Conservation (phyloP, 768 basidiomycete genomes). For the Pleurotus tuber-regium region DNA sequence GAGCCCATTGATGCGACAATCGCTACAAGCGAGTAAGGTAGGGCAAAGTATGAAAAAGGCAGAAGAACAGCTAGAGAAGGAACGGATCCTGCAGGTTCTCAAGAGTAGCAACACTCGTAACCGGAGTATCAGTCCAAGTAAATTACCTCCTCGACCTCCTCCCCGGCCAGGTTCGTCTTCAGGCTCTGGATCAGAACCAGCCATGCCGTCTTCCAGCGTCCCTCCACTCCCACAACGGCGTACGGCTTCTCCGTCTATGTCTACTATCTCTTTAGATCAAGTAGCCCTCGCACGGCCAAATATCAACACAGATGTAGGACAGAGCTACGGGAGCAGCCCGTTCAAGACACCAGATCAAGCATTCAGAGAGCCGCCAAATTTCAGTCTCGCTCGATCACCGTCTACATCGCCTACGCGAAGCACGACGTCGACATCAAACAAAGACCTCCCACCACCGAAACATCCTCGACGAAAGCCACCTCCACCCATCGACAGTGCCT, state of each 20-base stretch:
- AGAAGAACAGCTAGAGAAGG: constrained; percentile 65
- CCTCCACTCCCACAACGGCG: constrained; percentile 15
- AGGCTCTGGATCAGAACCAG: constrained; percentile 5
- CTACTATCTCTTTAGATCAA: constrained; percentile 43
- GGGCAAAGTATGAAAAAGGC: constrained; percentile 69
- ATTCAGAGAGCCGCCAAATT: neutral
- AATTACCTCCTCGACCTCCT: constrained; percentile 11
- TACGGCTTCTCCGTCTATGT: constrained; percentile 37
- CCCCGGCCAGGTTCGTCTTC: constrained; percentile 4
- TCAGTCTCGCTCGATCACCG: neutral
- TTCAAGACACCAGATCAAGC: constrained; percentile 15
- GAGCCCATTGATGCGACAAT: constrained; percentile 69
- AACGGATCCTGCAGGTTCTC: constrained; percentile 68
- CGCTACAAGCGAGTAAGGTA: constrained; percentile 68
- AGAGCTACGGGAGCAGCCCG: constrained; percentile 11
- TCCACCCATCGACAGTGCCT: constrained; percentile 13
- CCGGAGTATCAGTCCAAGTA: constrained; percentile 30
- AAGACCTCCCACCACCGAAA: constrained; percentile 14
- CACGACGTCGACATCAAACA: neutral
- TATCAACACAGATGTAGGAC: constrained; percentile 3
- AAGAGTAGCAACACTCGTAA: constrained; percentile 51
- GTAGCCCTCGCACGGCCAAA: constrained; percentile 36
- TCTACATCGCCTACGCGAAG: neutral
- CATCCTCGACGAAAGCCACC: constrained; percentile 12
- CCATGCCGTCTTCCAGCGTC: constrained; percentile 2